These are phyloP conservation scores for Kazachstania sp. DNA, from an alignment of 1,139 yeast species.

Conservation along the genomic window DNA sequence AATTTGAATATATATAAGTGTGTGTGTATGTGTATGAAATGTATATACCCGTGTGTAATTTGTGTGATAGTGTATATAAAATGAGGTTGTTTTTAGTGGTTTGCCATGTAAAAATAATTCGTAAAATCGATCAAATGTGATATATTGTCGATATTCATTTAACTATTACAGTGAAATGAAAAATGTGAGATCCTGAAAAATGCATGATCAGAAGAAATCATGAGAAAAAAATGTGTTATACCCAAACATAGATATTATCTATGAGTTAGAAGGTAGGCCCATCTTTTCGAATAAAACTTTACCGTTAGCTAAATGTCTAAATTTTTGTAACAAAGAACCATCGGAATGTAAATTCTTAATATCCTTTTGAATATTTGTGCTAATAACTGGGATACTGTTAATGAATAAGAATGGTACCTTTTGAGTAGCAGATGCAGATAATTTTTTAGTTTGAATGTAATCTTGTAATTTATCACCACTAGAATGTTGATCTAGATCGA, in stretches of 20 bases:
- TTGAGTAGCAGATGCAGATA: conserved; percentile 2
- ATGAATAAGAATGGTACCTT: conserved; percentile 19
- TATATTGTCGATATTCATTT: too few relatives aligned
- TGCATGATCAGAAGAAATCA: too few relatives aligned
- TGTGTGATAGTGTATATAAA: too few relatives aligned
- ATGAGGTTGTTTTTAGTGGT: too few relatives aligned
- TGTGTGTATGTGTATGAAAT: too few relatives aligned
- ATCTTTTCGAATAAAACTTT: conserved; percentile 15
- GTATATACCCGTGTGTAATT: too few relatives aligned
- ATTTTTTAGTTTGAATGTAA: conserved; percentile 32
- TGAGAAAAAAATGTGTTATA: neutral
- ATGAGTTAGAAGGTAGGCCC: conserved; percentile 17
- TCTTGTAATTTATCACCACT: conserved; percentile 48
- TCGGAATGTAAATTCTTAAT: conserved; percentile 11
- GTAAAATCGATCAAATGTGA: too few relatives aligned
- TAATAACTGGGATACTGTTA: conserved; percentile 14
- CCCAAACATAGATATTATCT: neutral
- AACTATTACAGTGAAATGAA: too few relatives aligned
- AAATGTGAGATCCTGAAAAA: too few relatives aligned
- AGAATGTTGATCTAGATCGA: conserved; percentile 65
- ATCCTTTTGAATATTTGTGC: conserved; percentile 9
- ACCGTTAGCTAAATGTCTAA: conserved; percentile 13
- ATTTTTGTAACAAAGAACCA: conserved; percentile 11
- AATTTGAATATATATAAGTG: too few relatives aligned
- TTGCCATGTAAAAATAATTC: too few relatives aligned